phyloP scores from a whole-genome alignment of 2,329 filamentous ascomycete genomes.

The Alternaria triticimaculans region DNA sequence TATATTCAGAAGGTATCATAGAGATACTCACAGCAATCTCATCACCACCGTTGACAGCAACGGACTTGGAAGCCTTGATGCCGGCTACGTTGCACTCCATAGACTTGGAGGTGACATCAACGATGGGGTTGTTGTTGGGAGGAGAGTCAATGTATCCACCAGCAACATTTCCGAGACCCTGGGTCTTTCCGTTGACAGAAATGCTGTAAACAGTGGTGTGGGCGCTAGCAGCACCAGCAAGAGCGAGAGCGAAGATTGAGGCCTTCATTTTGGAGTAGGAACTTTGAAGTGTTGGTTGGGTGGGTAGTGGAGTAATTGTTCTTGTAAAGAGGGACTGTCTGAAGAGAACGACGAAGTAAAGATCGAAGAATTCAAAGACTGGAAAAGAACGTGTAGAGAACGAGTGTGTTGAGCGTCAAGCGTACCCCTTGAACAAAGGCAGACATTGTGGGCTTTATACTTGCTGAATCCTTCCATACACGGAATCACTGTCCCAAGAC shows the following conservation, averaged over 20 bases:
- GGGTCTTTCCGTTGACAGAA: slow-evolving; percentile 52
- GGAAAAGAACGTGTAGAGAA: slow-evolving; percentile 29
- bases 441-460: slow-evolving; percentile 29
- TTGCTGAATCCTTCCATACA: background rate
- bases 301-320: slow-evolving; percentile 6
- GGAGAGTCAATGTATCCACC: slow-evolving; percentile 58
- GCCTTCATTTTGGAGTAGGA: slow-evolving; percentile 40
- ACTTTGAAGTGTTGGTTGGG: slow-evolving; percentile 4
- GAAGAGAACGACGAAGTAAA: slow-evolving; percentile 24
- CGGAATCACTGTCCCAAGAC: background rate
- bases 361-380: slow-evolving; percentile 21
- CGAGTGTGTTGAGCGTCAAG: slow-evolving; percentile 42
- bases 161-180: slow-evolving; percentile 43
- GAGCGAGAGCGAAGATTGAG: slow-evolving; percentile 37
- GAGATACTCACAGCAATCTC: slow-evolving; percentile 41
- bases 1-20: background rate
- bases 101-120: slow-evolving; percentile 41
- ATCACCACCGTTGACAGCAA: slow-evolving; percentile 58
- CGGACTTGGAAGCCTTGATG: slow-evolving; percentile 48
- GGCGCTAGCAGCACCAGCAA: slow-evolving; percentile 38
- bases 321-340: slow-evolving; percentile 20
- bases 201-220: slow-evolving; percentile 47
- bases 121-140: slow-evolving; percentile 47
- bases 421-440: slow-evolving; percentile 27
- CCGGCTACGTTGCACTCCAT: slow-evolving; percentile 47